Percentiles rank a stretch among this genome's conserved stretches.
Evolutionary conservation across 768 basidiomycete species (phyloP).

Genomic region (Boletus barrowsii): DNA sequence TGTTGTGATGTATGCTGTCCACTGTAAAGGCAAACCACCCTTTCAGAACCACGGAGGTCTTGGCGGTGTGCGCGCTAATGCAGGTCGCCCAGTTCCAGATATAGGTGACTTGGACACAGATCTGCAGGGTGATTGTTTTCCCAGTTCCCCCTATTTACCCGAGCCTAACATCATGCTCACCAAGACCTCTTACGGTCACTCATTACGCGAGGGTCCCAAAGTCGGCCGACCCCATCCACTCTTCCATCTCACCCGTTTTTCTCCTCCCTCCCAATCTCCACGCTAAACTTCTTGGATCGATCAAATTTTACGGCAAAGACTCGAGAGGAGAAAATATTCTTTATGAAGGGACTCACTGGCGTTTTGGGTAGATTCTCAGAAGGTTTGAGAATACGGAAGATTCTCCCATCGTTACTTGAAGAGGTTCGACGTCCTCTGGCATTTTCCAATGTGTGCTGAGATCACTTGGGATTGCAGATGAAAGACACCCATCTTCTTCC

Average conservation of each 20-base stretch:
- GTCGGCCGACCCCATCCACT: conserved; percentile 72
- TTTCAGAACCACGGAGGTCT: conserved; percentile 83
- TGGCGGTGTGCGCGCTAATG: conserved; percentile 64
- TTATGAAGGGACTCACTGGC: conserved; percentile 83
- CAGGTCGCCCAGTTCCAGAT: conserved; percentile 58
- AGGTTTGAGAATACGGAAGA: conserved; percentile 80
- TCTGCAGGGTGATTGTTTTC: conserved; percentile 55
- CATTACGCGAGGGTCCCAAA: conserved; percentile 72
- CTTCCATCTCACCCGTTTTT: conserved; percentile 89
- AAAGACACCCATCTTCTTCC: conserved; percentile 92
- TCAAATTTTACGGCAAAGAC: conserved; percentile 94
- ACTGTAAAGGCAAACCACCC: conserved; percentile 83
- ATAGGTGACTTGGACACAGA: conserved; percentile 68
- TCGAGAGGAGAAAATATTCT: conserved; percentile 92
- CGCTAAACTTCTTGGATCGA: conserved; percentile 92
- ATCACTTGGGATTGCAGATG: conserved; percentile 50
- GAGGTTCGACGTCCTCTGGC: conserved; percentile 55
- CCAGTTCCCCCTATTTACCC: background rate
- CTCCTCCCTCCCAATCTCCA: conserved; percentile 92
- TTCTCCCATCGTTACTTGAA: conserved; percentile 88
- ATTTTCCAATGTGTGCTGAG: conserved; percentile 2
- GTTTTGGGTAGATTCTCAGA: conserved; percentile 87
- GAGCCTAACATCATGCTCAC: conserved; percentile 5
- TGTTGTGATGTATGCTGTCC: conserved; percentile 87
- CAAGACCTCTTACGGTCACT: conserved; percentile 76